Percentiles rank a stretch among this genome's conserved stretches.
These are phyloP conservation scores for Globisporangium solare DNA, from an alignment of 352 stramenopile species.

Conservation along the genomic window DNA sequence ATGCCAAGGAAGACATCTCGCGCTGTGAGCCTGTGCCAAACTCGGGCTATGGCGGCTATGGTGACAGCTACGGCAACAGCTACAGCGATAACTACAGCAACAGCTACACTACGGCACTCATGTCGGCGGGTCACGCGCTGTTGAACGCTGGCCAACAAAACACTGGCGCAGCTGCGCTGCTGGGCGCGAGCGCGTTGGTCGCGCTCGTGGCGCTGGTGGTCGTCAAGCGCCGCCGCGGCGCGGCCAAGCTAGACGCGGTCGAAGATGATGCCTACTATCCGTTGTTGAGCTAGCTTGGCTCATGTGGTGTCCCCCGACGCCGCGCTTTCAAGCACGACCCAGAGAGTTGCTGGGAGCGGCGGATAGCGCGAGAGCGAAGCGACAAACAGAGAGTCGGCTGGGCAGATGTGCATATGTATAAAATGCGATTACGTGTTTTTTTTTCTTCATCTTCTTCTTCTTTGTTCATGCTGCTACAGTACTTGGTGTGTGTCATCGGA, in stretches of 20 bases:
- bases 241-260: conserved; percentile 14
- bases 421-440: too few relatives aligned
- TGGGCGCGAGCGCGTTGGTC: conserved; percentile 36
- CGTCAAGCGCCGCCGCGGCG: conserved; percentile 28
- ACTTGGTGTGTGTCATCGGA: too few relatives aligned
- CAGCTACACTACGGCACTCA: conserved; percentile 14
- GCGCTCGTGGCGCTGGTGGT: conserved; percentile 50
- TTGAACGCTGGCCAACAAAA: conserved; percentile 25
- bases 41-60: conserved; percentile 5
- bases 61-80: conserved; percentile 15
- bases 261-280: conserved; percentile 58
- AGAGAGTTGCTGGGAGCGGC: too few relatives aligned
- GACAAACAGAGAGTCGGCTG: too few relatives aligned
- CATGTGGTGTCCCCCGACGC: neutral
- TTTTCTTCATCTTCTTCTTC: too few relatives aligned
- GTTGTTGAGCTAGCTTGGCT: conserved; percentile 35
- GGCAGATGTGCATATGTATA: too few relatives aligned
- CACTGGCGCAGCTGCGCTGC: conserved; percentile 22
- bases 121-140: conserved; percentile 17
- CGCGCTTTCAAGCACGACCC: too few relatives aligned
- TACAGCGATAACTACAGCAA: conserved; percentile 18
- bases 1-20: conserved; percentile 40
- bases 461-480: too few relatives aligned
- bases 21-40: conserved; percentile 34
- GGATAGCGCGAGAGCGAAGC: too few relatives aligned